Conservation (phyloP, 2,329 filamentous ascomycete genomes). For the Zymoseptoria brevis region DNA sequence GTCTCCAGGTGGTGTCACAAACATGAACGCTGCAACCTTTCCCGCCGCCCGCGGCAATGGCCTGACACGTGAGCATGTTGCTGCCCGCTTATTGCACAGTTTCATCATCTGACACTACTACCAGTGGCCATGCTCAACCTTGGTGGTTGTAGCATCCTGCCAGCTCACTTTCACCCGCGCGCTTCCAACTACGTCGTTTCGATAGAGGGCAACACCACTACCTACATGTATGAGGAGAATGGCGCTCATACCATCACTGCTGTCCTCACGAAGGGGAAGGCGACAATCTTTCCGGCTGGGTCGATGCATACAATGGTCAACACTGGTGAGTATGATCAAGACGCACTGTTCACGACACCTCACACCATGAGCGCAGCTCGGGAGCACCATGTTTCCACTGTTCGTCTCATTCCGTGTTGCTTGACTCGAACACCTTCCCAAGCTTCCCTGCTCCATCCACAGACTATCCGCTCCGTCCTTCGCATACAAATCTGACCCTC, state of each 20-base stretch:
- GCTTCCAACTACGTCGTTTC: slow-evolving; percentile 45
- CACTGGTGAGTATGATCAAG: slow-evolving; percentile 31
- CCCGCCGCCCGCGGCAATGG: slow-evolving; percentile 41
- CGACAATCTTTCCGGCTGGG: slow-evolving; percentile 45
- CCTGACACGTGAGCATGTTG: slow-evolving; percentile 36
- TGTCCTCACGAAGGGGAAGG: slow-evolving; percentile 37
- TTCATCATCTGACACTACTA: slow-evolving; percentile 3
- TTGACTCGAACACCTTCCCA: background rate
- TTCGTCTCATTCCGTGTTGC: background rate
- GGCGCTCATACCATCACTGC: slow-evolving; percentile 38
- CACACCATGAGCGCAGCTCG: background rate
- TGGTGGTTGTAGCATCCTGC: slow-evolving; percentile 46
- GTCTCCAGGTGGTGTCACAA: slow-evolving; percentile 42
- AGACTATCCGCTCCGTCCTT: background rate
- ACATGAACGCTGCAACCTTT: slow-evolving; percentile 46
- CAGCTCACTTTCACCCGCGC: slow-evolving; percentile 44
- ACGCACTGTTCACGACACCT: background rate
- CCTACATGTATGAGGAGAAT: slow-evolving; percentile 47
- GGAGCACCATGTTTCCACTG: background rate
- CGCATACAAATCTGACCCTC: background rate
- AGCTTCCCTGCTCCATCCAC: background rate
- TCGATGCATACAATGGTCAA: slow-evolving; percentile 46
- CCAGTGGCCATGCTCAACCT: slow-evolving; percentile 34
- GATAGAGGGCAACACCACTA: slow-evolving; percentile 42
- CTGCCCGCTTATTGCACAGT: background rate